phyloP scores from a whole-genome alignment of 352 stramenopile genomes.

The Thraustotheca clavata region DNA sequence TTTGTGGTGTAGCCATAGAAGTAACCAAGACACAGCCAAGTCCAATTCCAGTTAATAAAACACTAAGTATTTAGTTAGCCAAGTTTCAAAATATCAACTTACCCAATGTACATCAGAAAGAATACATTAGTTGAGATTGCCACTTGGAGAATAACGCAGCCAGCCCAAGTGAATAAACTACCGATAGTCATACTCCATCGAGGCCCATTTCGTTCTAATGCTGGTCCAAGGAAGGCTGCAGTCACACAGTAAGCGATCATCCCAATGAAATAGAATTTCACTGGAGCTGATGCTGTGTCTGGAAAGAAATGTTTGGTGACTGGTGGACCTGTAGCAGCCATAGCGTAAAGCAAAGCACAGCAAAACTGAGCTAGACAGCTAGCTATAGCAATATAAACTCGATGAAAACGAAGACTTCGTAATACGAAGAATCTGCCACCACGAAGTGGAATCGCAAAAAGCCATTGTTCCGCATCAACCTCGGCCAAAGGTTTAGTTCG shows the following conservation, averaged over 20 bases:
- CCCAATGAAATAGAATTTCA: neutral
- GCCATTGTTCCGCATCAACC: no score
- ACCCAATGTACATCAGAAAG: constrained; percentile 16
- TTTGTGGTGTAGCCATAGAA: constrained; percentile 12
- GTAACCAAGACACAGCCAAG: neutral
- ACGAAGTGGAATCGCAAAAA: no score
- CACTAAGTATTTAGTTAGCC: no score
- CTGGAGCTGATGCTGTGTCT: neutral
- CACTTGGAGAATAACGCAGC: neutral
- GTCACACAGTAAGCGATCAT: neutral
- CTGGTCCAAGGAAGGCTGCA: constrained; percentile 2
- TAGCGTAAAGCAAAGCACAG: constrained; percentile 12
- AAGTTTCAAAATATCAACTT: no score
- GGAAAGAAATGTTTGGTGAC: neutral
- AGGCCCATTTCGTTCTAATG: constrained; percentile 19
- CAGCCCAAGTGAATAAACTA: neutral
- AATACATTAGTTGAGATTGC: neutral
- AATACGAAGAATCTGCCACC: no score
- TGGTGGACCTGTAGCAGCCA: neutral
- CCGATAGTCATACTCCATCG: constrained; percentile 3
- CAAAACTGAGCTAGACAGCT: constrained; percentile 1
- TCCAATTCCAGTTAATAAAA: neutral
- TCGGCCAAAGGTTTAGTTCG: no score
- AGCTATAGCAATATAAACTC: neutral
- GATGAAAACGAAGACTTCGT: constrained; percentile 13